Base-by-base conservation (phyloP, 129 eudicot species). In the Rutidosis leptorrhynchoides region DNA sequence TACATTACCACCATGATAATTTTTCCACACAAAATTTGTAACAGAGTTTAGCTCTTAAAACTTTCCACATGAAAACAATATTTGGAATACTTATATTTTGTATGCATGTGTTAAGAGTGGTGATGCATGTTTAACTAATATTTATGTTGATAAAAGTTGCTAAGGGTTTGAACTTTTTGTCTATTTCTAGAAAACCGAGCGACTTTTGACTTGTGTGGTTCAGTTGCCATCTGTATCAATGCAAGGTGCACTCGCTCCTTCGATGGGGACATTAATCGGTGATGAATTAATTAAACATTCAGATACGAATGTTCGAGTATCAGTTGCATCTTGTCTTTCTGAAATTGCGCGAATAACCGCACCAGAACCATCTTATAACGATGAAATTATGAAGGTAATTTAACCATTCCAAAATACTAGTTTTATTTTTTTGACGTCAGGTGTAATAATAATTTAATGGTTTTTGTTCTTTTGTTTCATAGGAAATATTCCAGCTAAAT, bases 301-400 rank as follows among this genome's bases (percentile, higher is more conserved):
- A 29, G 78, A 82, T 49, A 2, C 53, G 62, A 74, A 84, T 46
- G 83, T 90, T 15, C 83, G 74, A 73, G 45, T 86, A 72, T 68
- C 80, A 19, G 83, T 90, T 58, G 90, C 82, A 1, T 75, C 84
- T 49, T 86, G 95, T 54, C 68, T 82, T 26, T 75, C 73, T 67
- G 95, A 90, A 79, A 54, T 90, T 17, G 73, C 80, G n/a, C 78
- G 95, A 78, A 83, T 90, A 68, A 79, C 83, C 58, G 88, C 88
- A 51, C 97, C 95, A 2, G 84, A 72, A 0, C 48, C 62, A 33
- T 86, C 90, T 61, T 90, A 90, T 65, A 49, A 51, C 20, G 88
- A 82, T 53, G 88, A 76, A 24, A 16, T 27, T 16, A 90, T 90
- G 97, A 78, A 82, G 95, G 97, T 83, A 74, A 21, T 33, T 19